A percentile compares a stretch with the other conserved stretches of the same genome.
phyloP scores from a whole-genome alignment of 352 stramenopile species.

The Globisporangium spinosum region DNA sequence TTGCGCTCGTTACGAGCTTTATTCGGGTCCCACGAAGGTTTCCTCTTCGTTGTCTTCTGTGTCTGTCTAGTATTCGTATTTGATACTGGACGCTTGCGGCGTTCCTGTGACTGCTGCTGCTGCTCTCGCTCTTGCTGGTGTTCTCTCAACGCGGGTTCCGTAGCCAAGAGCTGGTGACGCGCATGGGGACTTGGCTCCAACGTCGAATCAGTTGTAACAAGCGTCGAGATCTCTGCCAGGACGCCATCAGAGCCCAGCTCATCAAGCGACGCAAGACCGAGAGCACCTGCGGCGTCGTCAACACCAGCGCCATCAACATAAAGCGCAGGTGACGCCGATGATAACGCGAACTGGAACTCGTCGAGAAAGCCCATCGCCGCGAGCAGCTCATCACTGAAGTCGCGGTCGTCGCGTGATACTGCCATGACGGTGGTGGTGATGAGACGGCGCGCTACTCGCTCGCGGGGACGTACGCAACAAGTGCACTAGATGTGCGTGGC shows the following conservation, averaged over 20 bases:
- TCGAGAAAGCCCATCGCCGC: constrained; percentile 5
- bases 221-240: too few relatives aligned
- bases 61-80: too few relatives aligned
- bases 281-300: background rate
- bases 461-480: background rate
- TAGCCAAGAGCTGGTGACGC: background rate
- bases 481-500: background rate
- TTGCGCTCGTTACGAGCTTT: constrained; percentile 26
- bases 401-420: background rate
- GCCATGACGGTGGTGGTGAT: background rate
- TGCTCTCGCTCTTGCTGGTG: background rate
- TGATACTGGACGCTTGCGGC: too few relatives aligned
- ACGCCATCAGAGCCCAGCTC: background rate
- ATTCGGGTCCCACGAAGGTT: constrained; percentile 7
- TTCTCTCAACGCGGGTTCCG: background rate
- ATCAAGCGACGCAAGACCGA: background rate
- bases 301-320: background rate
- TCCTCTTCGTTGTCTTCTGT: background rate
- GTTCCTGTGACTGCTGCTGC: too few relatives aligned
- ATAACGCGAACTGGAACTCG: background rate
- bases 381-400: background rate
- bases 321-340: background rate
- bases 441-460: too few relatives aligned
- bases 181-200: too few relatives aligned
- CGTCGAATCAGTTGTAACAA: too few relatives aligned